A percentile compares a stretch with the other conserved stretches of the same genome.
Conservation (phyloP, 2,329 filamentous ascomycete species). For the Tolypocladium cylindrosporum region DNA sequence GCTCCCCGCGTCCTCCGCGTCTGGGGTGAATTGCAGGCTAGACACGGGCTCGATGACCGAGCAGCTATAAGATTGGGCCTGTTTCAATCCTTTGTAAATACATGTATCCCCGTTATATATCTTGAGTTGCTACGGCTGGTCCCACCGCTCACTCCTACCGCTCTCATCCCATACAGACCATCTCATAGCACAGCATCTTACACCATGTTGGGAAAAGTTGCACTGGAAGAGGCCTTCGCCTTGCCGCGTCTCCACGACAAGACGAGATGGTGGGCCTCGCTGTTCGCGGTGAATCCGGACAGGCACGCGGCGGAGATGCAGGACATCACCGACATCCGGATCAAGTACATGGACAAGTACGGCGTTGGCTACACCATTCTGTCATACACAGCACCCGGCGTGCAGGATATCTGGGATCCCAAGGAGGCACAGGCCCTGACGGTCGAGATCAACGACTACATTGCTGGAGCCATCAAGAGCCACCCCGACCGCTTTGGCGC, state of each 20-base stretch:
- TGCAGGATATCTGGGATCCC: conserved; percentile 33
- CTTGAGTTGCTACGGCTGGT: background rate
- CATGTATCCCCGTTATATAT: background rate
- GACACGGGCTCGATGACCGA: background rate
- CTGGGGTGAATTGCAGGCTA: background rate
- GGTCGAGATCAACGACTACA: conserved; percentile 31
- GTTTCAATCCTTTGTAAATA: background rate
- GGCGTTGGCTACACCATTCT: conserved; percentile 38
- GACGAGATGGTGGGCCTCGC: conserved; percentile 49
- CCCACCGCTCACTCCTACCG: background rate
- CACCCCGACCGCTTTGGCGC: conserved; percentile 33
- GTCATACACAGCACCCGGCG: conserved; percentile 37
- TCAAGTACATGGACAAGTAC: conserved; percentile 33
- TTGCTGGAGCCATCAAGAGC: conserved; percentile 25
- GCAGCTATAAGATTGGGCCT: background rate
- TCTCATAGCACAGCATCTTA: background rate
- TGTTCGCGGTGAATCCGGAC: conserved; percentile 49
- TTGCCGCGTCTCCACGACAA: conserved; percentile 48
- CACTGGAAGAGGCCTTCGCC: conserved; percentile 52
- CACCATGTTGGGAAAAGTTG: conserved; percentile 49
- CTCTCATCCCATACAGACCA: background rate
- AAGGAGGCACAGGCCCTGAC: conserved; percentile 30
- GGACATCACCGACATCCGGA: conserved; percentile 27
- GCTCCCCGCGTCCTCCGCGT: background rate
- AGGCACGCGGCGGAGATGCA: conserved; percentile 46